Conservation (phyloP, 108 stramenopile genomes). For the Heterococcus sp. region DNA sequence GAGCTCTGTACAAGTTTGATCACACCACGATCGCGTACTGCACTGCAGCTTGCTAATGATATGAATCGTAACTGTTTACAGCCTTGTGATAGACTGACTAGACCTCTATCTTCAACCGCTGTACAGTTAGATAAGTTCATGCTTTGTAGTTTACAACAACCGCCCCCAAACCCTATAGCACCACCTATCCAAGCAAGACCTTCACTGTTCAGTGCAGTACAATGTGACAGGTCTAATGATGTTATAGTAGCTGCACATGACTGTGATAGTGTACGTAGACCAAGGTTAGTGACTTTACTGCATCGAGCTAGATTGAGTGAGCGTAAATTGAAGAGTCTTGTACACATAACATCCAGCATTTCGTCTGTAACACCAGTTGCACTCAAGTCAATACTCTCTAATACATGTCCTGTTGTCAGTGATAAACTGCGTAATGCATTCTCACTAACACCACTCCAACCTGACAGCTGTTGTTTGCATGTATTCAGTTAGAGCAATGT, state of each 20-base stretch:
- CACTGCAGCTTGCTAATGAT: conserved; percentile 15
- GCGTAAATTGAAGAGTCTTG: conserved; percentile 27
- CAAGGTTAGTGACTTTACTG: conserved; percentile 18
- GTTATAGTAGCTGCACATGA: conserved; percentile 26
- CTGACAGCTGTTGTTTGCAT: conserved; percentile 19
- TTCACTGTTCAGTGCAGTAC: conserved; percentile 18
- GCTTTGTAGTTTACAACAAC: conserved; percentile 23
- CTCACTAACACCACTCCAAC: conserved; percentile 15
- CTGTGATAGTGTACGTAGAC: conserved; percentile 24
- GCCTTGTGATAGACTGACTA: conserved; percentile 3
- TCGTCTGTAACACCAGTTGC: conserved; percentile 16
- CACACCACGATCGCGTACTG: conserved; percentile 5
- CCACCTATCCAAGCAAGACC: conserved; percentile 34
- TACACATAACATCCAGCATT: conserved; percentile 18
- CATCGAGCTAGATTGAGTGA: conserved; percentile 26
- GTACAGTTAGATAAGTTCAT: conserved; percentile 29
- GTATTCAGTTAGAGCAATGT: no score
- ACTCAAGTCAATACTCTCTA: conserved; percentile 27
- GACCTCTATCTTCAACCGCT: conserved; percentile 7
- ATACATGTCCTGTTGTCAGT: conserved; percentile 4
- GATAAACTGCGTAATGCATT: conserved; percentile 11
- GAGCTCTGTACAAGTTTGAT: conserved; percentile 6
- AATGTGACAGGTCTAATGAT: conserved; percentile 24
- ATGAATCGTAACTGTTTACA: conserved; percentile 26
- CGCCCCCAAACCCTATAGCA: conserved; percentile 32